These are phyloP conservation scores for Porphyridium purpureum DNA, from an alignment of 23 red algal genomes.

Conservation along the genomic window DNA sequence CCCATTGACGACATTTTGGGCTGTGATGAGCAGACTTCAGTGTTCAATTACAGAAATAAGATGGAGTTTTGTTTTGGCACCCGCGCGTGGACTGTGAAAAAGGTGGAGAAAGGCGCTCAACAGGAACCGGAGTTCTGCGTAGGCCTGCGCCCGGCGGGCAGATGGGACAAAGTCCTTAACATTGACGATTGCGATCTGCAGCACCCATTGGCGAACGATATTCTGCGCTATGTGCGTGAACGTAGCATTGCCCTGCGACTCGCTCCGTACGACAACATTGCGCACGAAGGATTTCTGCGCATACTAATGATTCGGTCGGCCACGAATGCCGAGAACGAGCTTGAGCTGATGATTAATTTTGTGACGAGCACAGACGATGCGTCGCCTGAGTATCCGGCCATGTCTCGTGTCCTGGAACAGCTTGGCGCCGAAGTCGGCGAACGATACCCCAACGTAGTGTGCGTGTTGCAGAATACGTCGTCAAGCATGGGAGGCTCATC, in stretches of 20 bases:
- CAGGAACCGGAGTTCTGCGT: background rate
- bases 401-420: conserved; percentile 21
- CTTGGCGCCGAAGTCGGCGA: conserved; percentile 44
- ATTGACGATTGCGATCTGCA: conserved; percentile 54
- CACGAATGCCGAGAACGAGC: conserved; percentile 16
- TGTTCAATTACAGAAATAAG: conserved; percentile 77
- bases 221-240: conserved; percentile 38
- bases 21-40: too few relatives aligned
- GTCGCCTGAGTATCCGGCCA: conserved; percentile 7
- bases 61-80: conserved; percentile 97
- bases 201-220: conserved; percentile 6
- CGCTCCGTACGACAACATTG: conserved; percentile 45
- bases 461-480: conserved; percentile 76
- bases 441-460: conserved; percentile 55
- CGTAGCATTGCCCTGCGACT: conserved; percentile 12
- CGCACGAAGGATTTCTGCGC: conserved; percentile 57
- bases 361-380: conserved; percentile 56
- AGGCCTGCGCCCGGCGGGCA: background rate
- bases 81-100: conserved; percentile 16
- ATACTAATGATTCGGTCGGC: conserved; percentile 66
- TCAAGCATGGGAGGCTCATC: background rate
- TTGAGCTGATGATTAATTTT: conserved; percentile 91
- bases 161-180: conserved; percentile 76
- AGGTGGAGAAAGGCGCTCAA: conserved; percentile 4
- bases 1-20: conserved; percentile 11